Evolutionary conservation across 176 grass and related monocot species (phyloP), one percentile per base, ranked within the genome.

Genomic region (Oryza punctata): DNA sequence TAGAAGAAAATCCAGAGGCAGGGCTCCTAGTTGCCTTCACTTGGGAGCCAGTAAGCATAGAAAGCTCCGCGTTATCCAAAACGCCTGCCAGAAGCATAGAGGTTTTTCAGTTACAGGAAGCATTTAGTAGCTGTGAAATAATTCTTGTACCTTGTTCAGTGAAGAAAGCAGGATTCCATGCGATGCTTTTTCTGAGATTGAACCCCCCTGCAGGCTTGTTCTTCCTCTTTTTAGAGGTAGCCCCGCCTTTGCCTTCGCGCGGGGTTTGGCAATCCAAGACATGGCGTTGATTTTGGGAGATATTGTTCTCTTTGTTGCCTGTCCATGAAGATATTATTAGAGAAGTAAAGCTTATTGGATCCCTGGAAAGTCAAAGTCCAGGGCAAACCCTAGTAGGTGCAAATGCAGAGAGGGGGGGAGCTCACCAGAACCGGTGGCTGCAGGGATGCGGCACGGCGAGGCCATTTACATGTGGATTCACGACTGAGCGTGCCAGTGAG

Each of bases 141-240:
- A 54, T 25, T 5, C 40, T 2, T 23, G 15, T 74, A 94, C 96
- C 96, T 90, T 95, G 80, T 78, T 98, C 96, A 0, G 79, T 90
- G 70, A 92, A 87, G 82, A 98, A 98, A 76, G 96, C 93, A 61
- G 91, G 87, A 75, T 98, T 98, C 93, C 93, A 98, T 27, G 96
- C 91, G 32, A 98, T 91, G 76, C 96, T 98, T 83, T 95, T 93
- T 81, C 96, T 94, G 71, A 95, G 46, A 70, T 94, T 94, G 81
- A 86, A 91, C 40, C 82, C 87, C 18, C 75, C 59, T 67, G 81
- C 59, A 70, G 81, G 60, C 79, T 87, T 89, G 70, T 85, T 90
- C 21, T 52, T 87, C 40, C 43, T 71, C 72, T 40, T 93, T 32
- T 71, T 77, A 19, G 80, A 82, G 30, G 45, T 35, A 23, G 44